Evolutionary conservation across 2,329 filamentous ascomycete genomes (phyloP), one percentile per base, ranked within the genome.

Genomic region (Hortaea sp.): DNA sequence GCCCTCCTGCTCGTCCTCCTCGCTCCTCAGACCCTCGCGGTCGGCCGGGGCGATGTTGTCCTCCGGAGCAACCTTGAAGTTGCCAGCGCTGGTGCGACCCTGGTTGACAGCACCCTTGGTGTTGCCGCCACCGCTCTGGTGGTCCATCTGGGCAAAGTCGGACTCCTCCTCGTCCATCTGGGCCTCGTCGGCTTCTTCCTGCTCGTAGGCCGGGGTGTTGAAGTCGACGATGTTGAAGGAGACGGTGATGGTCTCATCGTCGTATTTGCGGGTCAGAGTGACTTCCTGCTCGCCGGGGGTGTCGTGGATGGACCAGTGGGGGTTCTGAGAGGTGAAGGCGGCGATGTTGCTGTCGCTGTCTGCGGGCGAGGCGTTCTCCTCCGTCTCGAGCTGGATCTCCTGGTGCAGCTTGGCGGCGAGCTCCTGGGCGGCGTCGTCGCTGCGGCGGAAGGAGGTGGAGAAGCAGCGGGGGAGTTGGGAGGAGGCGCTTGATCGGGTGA

Each of bases 191-290:
- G 68, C 57, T 38, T 76, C 70, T 52, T 77, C 77, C 46, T 81
- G 78, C 59, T 76, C 76, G 58, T 74, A 68, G 41, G 46, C 62
- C 49, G 53, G 61, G 55, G 61, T 68, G 70, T 85, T 79, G 52
- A 94, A 77, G 66, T 94, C 88, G 57, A 84, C 81, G 60, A 94
- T 86, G 56, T 84, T 88, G 72, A 94, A 94, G 54, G 81, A 80
- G 54, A 94, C 78, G 52, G 82, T 83, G 70, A 90, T 86, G 59
- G 83, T 87, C 74, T 98, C 92, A 53, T 94, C 82, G 60, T 85
- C 85, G 62, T 86, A 90, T 54, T 78, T 83, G 62, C 89, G 84
- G 50, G 81, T 84, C 55, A 98, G 76, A 61, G 84, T 76, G 56
- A 98, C 85, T 57, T 95, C 88, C 71, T 97, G 86, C 67, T 88